Evolutionary conservation across 345 rosid genomes (phyloP), one percentile per base, ranked within the genome.

Genomic region (Hypericum perforatum): DNA sequence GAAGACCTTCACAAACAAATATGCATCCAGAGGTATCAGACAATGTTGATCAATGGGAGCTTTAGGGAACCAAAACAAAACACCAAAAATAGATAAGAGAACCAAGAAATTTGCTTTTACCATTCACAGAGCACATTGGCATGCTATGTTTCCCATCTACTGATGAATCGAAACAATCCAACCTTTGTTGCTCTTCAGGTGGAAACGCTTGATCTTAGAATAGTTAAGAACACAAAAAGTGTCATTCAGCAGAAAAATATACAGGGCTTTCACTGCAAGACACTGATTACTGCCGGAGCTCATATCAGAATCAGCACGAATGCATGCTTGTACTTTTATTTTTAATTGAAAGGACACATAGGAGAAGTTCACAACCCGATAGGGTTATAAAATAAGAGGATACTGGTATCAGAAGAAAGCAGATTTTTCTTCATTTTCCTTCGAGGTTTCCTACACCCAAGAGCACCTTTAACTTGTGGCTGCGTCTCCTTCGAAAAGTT

Each of bases 391-490:
- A 53, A 15, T 11, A 43, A 49, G 32, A 69, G 79, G 82, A 79
- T 82, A 80, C 83, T 73, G 49, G 65, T 50, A 62, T 45, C 54
- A 59, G 76, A 59, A 56, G 68, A 59, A 41, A 70, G 44, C 39
- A 60, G 59, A 71, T 73, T 79, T 65, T 68, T 79, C 75, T 69
- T 78, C 67, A 76, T 80, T 74, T 76, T 82, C 64, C 74, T 72
- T 37, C 72, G 78, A 59, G 78, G 82, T 60, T 75, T 78, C 65
- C 73, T 68, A 45, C 43, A 65, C 56, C 74, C 69, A 37, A 52
- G 49, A 53, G 65, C 56, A 54, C 74, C 72, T 56, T 70, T 60
- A 64, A 32, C 63, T 66, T 68, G 75, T 61, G 46, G 53, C 36
- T 37, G 36, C 49, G 51, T 49, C 53, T 67, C 75, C 61, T 63